phyloP scores from a whole-genome alignment of 1,284 basidiomycete species.

The Fomitopsis palustris region DNA sequence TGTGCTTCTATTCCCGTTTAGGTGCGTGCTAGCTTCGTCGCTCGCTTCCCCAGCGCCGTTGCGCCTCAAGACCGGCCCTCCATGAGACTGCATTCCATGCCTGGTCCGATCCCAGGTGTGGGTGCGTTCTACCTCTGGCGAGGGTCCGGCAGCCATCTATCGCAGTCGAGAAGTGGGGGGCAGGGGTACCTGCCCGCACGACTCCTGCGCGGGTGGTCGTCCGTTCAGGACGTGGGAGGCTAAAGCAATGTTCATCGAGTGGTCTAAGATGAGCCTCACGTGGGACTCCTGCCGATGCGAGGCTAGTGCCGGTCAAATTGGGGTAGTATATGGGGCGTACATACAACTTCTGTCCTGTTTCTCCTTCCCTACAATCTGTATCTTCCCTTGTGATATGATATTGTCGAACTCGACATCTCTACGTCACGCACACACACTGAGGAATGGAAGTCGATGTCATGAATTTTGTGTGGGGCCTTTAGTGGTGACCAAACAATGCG shows the following conservation, averaged over 20 bases:
- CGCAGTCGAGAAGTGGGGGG: conserved; percentile 11
- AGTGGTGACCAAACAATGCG: neutral
- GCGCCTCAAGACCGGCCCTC: conserved; percentile 8
- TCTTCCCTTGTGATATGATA: too few relatives aligned
- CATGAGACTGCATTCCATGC: conserved; percentile 1
- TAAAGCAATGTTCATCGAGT: conserved; percentile 19
- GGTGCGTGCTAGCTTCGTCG: neutral
- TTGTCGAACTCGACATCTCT: too few relatives aligned
- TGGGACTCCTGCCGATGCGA: conserved; percentile 71
- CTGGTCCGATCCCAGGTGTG: conserved; percentile 3
- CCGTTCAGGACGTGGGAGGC: conserved; percentile 11
- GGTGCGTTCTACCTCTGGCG: conserved; percentile 6
- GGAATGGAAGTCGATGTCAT: neutral
- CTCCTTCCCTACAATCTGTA: too few relatives aligned
- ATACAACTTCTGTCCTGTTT: conserved; percentile 24
- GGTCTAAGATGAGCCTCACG: conserved; percentile 50
- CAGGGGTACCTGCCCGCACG: conserved; percentile 16
- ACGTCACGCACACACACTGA: too few relatives aligned
- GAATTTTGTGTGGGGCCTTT: too few relatives aligned
- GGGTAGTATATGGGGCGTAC: conserved; percentile 76
- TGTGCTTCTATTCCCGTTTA: neutral
- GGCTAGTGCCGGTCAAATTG: conserved; percentile 54
- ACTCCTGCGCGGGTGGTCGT: conserved; percentile 16
- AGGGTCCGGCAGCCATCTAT: conserved; percentile 15
- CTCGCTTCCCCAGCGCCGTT: neutral